Evolutionary conservation across 2,329 filamentous ascomycete genomes (phyloP), one percentile per base, ranked within the genome.

Genomic region (Colletotrichum abscissum): DNA sequence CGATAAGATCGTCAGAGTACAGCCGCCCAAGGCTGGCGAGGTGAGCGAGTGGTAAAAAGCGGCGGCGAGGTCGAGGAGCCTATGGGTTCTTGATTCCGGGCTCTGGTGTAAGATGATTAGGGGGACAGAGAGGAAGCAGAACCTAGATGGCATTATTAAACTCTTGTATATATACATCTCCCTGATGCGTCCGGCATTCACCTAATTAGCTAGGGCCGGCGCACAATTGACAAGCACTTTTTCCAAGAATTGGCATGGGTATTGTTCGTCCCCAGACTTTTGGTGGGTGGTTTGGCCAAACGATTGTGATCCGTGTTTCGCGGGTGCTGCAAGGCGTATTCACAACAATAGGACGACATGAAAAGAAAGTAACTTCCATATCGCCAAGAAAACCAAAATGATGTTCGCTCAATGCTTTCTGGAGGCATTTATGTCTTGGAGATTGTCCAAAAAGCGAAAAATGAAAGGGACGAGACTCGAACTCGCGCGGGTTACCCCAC

Each of bases 1-100:
- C 77, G 92, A 93, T 84, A 93, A 93, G 84, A 87, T 93, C 26
- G 82, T 93, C 14, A 87, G 92, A 69, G 86, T 92, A 78, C 85
- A 92, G 82, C 86, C 84, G 76, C 87, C 88, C 24, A 85, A 85
- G 78, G 78, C 84, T 0, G 88, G 86, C 19, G 86, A 88, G 82
- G 77, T 87, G 19, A 70, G 81, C 4, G 82, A 84, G 78, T 87
- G 86, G 86, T 87, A 75, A 81, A 46, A 81, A 49, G 42, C 7
- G 1, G 38, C 14, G 42, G 19, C 42, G 38, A 42, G 38, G 16
- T 19, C 14, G 38, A 12, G 16, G 14, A 1, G 7, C 19, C 6
- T 9, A 35, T 24, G 16, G 46, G 5, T 19, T 38, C 42, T 42
- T 12, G 38, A 35, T 38, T 14, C 16, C 7, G 16, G 7, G n/a